Conservation (phyloP, 108 stramenopile genomes). For the Aurantiochytrium sp. region DNA sequence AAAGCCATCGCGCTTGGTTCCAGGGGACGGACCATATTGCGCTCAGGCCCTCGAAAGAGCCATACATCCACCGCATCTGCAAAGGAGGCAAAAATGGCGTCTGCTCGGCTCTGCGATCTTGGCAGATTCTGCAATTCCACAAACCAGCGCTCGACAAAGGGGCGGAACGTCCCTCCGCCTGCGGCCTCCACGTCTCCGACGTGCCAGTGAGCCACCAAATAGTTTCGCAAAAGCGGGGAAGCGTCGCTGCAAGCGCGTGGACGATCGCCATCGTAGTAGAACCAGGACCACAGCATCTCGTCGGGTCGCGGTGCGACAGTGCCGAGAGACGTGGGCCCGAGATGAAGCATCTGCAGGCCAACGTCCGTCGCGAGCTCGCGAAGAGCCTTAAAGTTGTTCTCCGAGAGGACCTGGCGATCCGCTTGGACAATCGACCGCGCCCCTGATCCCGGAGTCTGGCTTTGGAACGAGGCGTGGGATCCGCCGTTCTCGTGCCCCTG, state of each 20-base stretch:
- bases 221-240: background rate
- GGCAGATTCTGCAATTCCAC: background rate
- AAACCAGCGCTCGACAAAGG: background rate
- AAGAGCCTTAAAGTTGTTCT: background rate
- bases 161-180: background rate
- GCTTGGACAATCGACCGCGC: background rate
- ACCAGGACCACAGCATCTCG: constrained; percentile 9
- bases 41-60: background rate
- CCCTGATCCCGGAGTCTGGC: background rate
- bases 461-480: background rate
- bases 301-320: background rate
- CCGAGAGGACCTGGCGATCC: background rate
- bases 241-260: background rate
- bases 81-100: background rate
- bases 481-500: background rate
- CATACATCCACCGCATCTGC: background rate
- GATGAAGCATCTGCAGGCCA: background rate
- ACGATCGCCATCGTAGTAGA: background rate
- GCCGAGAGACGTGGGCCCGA: background rate
- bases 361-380: background rate
- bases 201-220: background rate
- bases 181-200: background rate
- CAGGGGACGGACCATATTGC: background rate
- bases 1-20: background rate
- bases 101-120: background rate